Evolutionary conservation across 2,329 filamentous ascomycete species (phyloP).

Genomic region (Xylaria multiplex): DNA sequence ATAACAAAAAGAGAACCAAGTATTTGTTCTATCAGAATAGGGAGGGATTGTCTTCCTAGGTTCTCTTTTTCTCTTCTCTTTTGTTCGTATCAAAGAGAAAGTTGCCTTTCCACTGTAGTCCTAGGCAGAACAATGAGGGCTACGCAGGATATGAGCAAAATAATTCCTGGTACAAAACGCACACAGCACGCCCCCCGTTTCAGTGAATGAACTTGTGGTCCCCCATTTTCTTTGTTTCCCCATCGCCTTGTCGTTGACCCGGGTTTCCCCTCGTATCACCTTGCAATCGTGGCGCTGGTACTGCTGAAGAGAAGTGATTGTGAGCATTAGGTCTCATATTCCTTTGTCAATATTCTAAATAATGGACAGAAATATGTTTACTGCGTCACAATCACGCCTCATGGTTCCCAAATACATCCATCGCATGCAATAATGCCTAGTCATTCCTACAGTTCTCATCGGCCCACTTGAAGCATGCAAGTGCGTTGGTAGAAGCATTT

Average conservation of each 20-base stretch:
- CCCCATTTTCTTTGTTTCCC: conserved; percentile 28
- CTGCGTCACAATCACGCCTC: conserved; percentile 1
- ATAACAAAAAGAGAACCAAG: conserved; percentile 33
- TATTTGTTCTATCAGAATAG: conserved; percentile 34
- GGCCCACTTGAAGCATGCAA: not conserved
- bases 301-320: conserved; percentile 15
- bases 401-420: not conserved
- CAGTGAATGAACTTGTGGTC: conserved; percentile 13
- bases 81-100: conserved; percentile 36
- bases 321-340: conserved; percentile 9
- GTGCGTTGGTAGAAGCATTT: not conserved
- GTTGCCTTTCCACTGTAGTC: conserved; percentile 8
- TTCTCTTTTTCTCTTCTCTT: conserved; percentile 29
- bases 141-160: conserved; percentile 19
- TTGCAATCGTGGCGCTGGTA: not conserved
- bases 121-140: conserved; percentile 34
- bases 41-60: conserved; percentile 33
- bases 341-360: conserved; percentile 26
- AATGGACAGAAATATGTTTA: conserved; percentile 13
- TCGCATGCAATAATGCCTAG: not conserved
- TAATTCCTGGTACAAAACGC: conserved; percentile 21
- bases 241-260: conserved; percentile 20
- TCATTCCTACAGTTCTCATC: not conserved
- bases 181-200: conserved; percentile 27
- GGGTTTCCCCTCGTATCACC: conserved; percentile 13